A percentile compares a stretch with the other conserved stretches of the same genome.
Evolutionary conservation across 225 moss, liverwort and hornwort species (phyloP).

Genomic region (Lunularia cruciata): DNA sequence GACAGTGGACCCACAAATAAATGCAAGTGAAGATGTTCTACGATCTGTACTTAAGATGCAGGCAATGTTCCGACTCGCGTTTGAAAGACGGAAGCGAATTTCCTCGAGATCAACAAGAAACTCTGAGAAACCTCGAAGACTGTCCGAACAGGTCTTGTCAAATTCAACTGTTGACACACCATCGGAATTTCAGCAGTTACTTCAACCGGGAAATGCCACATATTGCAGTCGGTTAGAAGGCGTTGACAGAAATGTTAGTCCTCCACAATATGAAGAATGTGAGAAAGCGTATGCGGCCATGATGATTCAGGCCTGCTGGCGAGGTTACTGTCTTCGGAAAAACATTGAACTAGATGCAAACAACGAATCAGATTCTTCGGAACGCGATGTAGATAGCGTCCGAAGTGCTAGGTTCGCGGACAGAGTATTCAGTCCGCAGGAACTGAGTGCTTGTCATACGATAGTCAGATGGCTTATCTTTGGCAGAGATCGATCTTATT

Average conservation of each 20-base stretch:
- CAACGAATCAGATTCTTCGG: neutral
- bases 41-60: constrained; percentile 7
- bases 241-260: too few relatives aligned
- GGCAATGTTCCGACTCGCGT: constrained; percentile 9
- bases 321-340: constrained; percentile 32
- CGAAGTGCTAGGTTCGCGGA: neutral
- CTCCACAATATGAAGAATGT: neutral
- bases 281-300: constrained; percentile 31
- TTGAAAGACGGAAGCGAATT: neutral
- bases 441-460: constrained; percentile 19
- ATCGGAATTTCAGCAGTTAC: neutral
- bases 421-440: neutral
- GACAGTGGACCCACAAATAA: neutral
- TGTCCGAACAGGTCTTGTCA: neutral
- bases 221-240: neutral
- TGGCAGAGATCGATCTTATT: constrained; percentile 27
- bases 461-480: constrained; percentile 20
- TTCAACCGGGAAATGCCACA: neutral
- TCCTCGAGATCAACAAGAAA: neutral
- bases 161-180: neutral
- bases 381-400: neutral
- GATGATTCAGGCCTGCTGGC: constrained; percentile 53
- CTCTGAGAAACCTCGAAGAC: neutral
- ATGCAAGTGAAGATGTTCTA: neutral
- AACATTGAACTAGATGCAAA: neutral